Base-by-base conservation (phyloP, 78 protist species). In the Dictyostelium brefeldianum region DNA sequence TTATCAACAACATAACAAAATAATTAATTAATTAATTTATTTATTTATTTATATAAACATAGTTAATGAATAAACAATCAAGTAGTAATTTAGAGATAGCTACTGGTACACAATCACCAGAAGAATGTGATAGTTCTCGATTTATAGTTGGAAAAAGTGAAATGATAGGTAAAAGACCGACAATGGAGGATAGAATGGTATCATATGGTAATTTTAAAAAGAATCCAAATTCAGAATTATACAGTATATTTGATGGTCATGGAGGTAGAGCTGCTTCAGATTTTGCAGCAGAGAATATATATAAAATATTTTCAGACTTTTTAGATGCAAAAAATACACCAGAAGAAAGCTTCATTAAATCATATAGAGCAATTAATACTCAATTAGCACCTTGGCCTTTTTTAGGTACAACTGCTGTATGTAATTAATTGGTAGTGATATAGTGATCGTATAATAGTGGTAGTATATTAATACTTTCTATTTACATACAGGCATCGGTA, bases 121-220 rank as follows among this genome's bases (percentile, higher is more conserved):
- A 50, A 15, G 75, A 87, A 27, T 4, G 14, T 12, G 78, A 64
- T 36, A 62, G 84, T 36, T 57, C 57, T 31, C 57, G 92, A 64
- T 87, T 62, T 31, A 62, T 14, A 12, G 67, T 87, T 48, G 92
- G 92, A 46, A 87, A 77, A 36, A 77, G 84, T 47, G 92, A 90
- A 22, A 90, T 69, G 29, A 90, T 56, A 17, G 94, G 94, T 48
- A 90, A 90, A 69, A 71, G 94, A 78, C 78, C 94, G 31, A 74
- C 94, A 17, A 90, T 90, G 94, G 94, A 90, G 46, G 94, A 90
- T 29, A 78, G 90, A 67, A 82, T 81, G 89, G 82, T 82, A 17
- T 48, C 89, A 8, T 82, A 90, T 59, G 94, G 94, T 29, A 12
- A 77, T 11, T 90, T 51, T 36, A 20, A 77, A 36, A 25, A 54